Conservation (phyloP, 2,329 filamentous ascomycete genomes). For the Pestalotiopsis fici region DNA sequence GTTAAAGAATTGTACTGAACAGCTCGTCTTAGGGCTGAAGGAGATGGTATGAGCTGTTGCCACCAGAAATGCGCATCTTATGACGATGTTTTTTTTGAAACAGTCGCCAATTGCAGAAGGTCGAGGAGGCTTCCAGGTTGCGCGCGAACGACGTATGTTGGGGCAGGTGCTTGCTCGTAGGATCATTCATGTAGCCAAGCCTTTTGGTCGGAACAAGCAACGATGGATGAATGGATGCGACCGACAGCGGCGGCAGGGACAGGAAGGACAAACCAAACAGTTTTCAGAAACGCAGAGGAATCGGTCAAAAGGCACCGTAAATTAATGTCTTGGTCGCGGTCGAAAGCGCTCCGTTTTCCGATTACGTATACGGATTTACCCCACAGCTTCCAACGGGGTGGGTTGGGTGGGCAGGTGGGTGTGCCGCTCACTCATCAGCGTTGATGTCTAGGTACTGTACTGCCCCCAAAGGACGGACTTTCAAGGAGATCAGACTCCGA, state of each 20-base stretch:
- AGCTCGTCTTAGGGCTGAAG: constrained; percentile 6
- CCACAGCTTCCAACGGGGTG: neutral
- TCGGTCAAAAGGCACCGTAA: neutral
- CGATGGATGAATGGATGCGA: neutral
- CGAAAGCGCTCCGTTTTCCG: neutral
- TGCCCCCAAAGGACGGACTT: too few species aligned
- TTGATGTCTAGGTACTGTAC: too few species aligned
- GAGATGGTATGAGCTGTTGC: neutral
- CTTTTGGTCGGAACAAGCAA: neutral
- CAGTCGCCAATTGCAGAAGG: neutral
- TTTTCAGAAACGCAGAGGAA: neutral
- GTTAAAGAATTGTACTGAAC: neutral
- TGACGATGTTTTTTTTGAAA: neutral
- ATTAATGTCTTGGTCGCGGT: neutral
- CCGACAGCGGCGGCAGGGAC: neutral
- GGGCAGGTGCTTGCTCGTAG: neutral
- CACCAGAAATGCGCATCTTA: constrained; percentile 5
- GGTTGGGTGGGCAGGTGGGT: too few species aligned
- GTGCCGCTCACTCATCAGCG: too few species aligned
- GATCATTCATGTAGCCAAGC: neutral
- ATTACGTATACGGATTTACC: neutral
- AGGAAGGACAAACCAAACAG: neutral
- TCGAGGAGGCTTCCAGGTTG: neutral
- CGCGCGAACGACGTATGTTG: neutral
- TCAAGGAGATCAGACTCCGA: too few species aligned